Evolutionary conservation across 129 eudicot species (phyloP).

Genomic region (Rutidosis leptorrhynchoides): DNA sequence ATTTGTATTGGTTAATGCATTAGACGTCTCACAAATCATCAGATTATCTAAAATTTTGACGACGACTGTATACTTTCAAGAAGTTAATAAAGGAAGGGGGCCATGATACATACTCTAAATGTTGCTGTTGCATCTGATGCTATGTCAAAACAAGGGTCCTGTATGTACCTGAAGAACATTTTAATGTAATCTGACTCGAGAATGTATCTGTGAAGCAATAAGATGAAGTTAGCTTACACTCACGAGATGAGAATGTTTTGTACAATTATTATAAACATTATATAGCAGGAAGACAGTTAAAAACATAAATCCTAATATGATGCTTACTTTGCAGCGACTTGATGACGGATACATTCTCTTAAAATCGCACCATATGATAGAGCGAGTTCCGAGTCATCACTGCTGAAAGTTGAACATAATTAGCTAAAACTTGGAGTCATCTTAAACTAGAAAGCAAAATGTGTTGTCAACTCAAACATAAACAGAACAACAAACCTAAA

Average conservation of each 20-base stretch:
- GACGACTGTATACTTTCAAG: slow-evolving; percentile 5
- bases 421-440: slow-evolving; percentile 15
- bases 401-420: slow-evolving; percentile 38
- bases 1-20: neutral
- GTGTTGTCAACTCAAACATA: neutral
- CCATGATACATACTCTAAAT: slow-evolving; percentile 52
- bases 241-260: neutral
- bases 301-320: slow-evolving; percentile 7
- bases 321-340: slow-evolving; percentile 68
- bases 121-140: slow-evolving; percentile 89
- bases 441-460: neutral
- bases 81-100: slow-evolving; percentile 10
- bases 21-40: neutral
- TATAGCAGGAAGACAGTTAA: neutral
- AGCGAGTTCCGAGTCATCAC: slow-evolving; percentile 64
- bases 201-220: slow-evolving; percentile 54
- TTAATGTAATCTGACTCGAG: slow-evolving; percentile 73
- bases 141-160: slow-evolving; percentile 78
- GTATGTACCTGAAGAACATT: slow-evolving; percentile 67
- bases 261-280: neutral
- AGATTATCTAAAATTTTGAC: too few species aligned
- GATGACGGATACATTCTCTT: slow-evolving; percentile 90
- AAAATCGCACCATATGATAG: slow-evolving; percentile 73
- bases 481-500: neutral
- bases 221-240: slow-evolving; percentile 17